These are phyloP conservation scores for Plasmodium reichenowi DNA, from an alignment of 169 alveolate species.

Conservation along the genomic window DNA sequence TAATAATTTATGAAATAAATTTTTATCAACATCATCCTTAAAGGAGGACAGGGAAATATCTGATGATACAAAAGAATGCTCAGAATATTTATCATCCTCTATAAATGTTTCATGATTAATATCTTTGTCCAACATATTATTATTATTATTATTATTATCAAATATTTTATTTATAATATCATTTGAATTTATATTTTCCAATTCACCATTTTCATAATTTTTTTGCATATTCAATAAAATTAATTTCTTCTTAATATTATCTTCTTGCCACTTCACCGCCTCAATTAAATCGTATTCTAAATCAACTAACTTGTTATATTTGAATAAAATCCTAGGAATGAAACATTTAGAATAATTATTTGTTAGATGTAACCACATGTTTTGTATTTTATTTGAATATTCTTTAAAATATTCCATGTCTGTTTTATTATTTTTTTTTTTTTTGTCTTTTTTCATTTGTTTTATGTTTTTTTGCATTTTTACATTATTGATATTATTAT, in stretches of 20 bases:
- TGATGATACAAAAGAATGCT: background rate
- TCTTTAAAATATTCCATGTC: background rate
- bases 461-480: background rate
- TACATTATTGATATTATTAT: background rate
- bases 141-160: conserved; percentile 1
- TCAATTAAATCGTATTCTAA: conserved; percentile 19
- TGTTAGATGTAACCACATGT: conserved; percentile 38
- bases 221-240: conserved; percentile 1
- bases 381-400: conserved; percentile 19
- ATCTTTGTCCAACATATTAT: too few relatives aligned
- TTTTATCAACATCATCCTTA: background rate
- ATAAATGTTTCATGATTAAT: too few relatives aligned
- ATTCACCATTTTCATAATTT: background rate
- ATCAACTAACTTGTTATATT: conserved; percentile 26
- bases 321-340: conserved; percentile 40
- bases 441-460: background rate
- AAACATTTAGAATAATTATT: conserved; percentile 62
- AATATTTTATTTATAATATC: conserved; percentile 39
- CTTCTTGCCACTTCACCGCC: conserved; percentile 32
- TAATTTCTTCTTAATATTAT: conserved; percentile 20
- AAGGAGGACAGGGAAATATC: background rate
- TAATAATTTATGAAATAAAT: conserved; percentile 49
- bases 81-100: background rate
- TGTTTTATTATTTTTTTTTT: background rate
- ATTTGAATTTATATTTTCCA: background rate